phyloP scores from a whole-genome alignment of 495 filamentous ascomycete species.

The Viridothelium virens region DNA sequence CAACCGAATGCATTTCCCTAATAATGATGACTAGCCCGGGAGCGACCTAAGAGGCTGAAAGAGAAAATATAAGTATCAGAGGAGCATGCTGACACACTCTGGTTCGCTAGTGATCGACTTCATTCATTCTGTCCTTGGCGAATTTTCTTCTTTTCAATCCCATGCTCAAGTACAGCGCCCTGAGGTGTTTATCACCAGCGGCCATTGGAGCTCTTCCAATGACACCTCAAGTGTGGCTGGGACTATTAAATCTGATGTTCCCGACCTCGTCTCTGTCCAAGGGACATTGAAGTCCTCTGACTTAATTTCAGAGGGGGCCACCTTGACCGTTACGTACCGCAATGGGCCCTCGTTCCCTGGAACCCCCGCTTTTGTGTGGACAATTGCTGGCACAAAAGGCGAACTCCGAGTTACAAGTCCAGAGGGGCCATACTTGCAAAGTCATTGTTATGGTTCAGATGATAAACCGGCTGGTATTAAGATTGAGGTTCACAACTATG shows the following conservation, averaged over 20 bases:
- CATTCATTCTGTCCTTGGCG: slow-evolving; percentile 20
- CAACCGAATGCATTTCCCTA: too few relatives aligned
- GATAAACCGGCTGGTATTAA: neutral
- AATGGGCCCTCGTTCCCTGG: slow-evolving; percentile 45
- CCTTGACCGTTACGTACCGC: slow-evolving; percentile 41
- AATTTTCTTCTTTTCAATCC: slow-evolving; percentile 17
- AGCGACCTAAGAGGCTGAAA: too few relatives aligned
- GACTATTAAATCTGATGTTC: slow-evolving; percentile 37
- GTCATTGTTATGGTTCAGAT: neutral
- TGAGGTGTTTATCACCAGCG: slow-evolving; percentile 31
- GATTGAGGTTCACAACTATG: slow-evolving; percentile 17
- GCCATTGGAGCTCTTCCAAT: slow-evolving; percentile 22
- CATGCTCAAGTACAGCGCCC: slow-evolving; percentile 43
- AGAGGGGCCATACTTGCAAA: slow-evolving; percentile 9
- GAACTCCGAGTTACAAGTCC: slow-evolving; percentile 41
- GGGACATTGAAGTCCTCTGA: slow-evolving; percentile 39
- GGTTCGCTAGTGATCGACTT: slow-evolving; percentile 17
- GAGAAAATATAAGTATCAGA: neutral
- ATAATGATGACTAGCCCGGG: too few relatives aligned
- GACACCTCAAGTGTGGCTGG: neutral
- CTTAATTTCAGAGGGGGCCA: slow-evolving; percentile 18
- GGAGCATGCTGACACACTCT: neutral
- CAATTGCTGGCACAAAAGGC: slow-evolving; percentile 48
- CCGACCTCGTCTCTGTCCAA: slow-evolving; percentile 43
- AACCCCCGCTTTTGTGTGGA: slow-evolving; percentile 45